A percentile compares a stretch with the other conserved stretches of the same genome.
phyloP scores from a whole-genome alignment of 805 yeast genomes.

The Starmerella floricola region DNA sequence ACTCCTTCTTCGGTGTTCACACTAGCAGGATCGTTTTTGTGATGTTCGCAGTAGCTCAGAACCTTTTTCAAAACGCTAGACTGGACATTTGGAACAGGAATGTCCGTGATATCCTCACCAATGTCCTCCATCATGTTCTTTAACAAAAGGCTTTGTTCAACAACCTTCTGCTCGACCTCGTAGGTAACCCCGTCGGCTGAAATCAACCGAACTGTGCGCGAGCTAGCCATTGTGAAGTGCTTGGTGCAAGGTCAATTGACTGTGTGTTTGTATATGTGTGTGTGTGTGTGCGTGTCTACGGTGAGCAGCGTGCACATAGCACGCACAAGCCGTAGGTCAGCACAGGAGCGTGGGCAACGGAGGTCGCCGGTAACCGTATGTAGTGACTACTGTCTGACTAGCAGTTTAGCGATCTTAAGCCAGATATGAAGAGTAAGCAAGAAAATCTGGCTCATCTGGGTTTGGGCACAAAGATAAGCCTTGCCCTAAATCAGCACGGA shows the following conservation, averaged over 20 bases:
- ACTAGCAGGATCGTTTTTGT: slow-evolving; percentile 58
- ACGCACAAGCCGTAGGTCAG: not conserved
- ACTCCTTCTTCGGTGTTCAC: slow-evolving; percentile 42
- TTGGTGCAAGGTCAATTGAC: not conserved
- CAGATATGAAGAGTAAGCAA: too few species aligned
- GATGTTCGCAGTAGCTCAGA: slow-evolving; percentile 94
- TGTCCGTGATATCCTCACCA: slow-evolving; percentile 50
- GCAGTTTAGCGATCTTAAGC: too few species aligned
- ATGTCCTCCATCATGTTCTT: slow-evolving; percentile 76
- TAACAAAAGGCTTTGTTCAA: slow-evolving; percentile 73
- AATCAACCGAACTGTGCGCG: slow-evolving; percentile 14
- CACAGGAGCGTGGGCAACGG: too few species aligned
- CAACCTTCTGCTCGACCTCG: slow-evolving; percentile 42
- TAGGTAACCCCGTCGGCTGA: slow-evolving; percentile 23
- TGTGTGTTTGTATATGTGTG: not conserved
- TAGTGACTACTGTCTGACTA: too few species aligned
- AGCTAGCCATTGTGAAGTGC: not conserved
- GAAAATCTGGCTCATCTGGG: too few species aligned
- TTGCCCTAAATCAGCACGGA: too few species aligned
- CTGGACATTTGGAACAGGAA: slow-evolving; percentile 79
- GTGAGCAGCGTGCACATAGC: not conserved
- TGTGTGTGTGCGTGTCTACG: not conserved
- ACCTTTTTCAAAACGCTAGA: slow-evolving; percentile 63
- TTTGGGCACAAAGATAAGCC: too few species aligned
- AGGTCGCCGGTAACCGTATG: too few species aligned